Conservation (phyloP, 1,284 basidiomycete species). For the Sporisorium exsertum region DNA sequence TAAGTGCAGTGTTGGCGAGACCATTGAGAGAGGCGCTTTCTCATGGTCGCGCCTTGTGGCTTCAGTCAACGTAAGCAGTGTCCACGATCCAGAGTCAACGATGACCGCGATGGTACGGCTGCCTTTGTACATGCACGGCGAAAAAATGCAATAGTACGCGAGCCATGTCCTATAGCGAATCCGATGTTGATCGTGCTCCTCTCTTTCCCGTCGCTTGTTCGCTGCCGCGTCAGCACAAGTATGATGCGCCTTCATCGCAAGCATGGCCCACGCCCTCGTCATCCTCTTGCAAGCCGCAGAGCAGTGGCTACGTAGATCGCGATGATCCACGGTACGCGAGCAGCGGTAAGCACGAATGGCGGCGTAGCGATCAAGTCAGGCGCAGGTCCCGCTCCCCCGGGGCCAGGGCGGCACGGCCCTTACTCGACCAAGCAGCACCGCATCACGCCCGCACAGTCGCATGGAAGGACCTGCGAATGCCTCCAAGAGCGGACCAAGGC, state of each 20-base stretch:
- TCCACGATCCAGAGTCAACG: neutral
- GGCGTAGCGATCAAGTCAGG: neutral
- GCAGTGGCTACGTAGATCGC: slow-evolving; percentile 20
- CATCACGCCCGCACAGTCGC: neutral
- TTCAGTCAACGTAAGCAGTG: neutral
- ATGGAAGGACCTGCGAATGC: slow-evolving; percentile 24
- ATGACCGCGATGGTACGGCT: neutral
- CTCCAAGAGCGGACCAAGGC: neutral
- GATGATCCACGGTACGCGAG: slow-evolving; percentile 13
- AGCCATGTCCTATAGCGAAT: neutral
- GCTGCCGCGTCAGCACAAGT: slow-evolving; percentile 11
- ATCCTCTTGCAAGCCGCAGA: neutral
- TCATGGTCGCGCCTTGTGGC: slow-evolving; percentile 13
- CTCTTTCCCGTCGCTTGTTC: neutral
- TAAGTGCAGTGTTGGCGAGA: slow-evolving; percentile 32
- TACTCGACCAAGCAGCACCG: neutral
- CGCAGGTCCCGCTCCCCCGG: slow-evolving; percentile 27
- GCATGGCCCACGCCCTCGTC: neutral
- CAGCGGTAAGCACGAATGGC: neutral
- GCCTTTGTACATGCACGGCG: neutral
- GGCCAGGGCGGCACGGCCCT: neutral
- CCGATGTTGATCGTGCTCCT: slow-evolving; percentile 26
- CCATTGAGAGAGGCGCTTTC: neutral
- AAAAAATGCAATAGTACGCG: neutral
- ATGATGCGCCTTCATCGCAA: slow-evolving; percentile 3